Evolutionary conservation across 768 basidiomycete genomes (phyloP).

Genomic region (Trametes meyenii): DNA sequence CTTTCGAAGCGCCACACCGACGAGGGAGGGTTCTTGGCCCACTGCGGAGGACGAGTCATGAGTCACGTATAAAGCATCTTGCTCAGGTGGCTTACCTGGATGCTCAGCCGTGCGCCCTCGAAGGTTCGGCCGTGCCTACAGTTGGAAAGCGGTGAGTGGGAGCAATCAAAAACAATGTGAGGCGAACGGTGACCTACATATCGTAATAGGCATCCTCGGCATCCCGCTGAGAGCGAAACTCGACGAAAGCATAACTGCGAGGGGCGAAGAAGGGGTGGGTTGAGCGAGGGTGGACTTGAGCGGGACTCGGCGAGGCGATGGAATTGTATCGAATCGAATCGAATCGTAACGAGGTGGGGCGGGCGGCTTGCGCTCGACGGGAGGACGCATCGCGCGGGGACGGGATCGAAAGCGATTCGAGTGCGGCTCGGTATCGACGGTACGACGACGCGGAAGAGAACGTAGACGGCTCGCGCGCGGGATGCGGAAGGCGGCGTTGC

Average conservation of each 20-base stretch:
- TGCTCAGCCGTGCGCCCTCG: slow-evolving; percentile 73
- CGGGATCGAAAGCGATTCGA: slow-evolving; percentile 10
- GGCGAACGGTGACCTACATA: slow-evolving; percentile 53
- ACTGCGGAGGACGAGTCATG: slow-evolving; percentile 41
- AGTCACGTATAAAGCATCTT: background rate
- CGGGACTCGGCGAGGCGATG: slow-evolving; percentile 31
- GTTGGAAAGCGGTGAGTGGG: background rate
- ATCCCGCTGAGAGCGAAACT: slow-evolving; percentile 76
- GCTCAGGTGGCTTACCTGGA: slow-evolving; percentile 58
- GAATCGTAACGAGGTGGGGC: slow-evolving; percentile 11
- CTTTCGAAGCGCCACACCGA: slow-evolving; percentile 80
- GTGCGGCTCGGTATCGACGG: background rate
- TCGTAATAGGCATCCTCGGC: slow-evolving; percentile 86
- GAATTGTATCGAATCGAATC: slow-evolving; percentile 25
- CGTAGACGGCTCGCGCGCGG: slow-evolving; percentile 24
- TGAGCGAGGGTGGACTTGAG: slow-evolving; percentile 57
- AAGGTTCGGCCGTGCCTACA: slow-evolving; percentile 75
- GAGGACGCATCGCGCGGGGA: slow-evolving; percentile 3
- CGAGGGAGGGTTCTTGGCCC: slow-evolving; percentile 84
- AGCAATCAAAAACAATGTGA: slow-evolving; percentile 2
- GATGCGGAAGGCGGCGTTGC: background rate
- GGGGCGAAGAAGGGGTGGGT: slow-evolving; percentile 45
- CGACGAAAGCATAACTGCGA: slow-evolving; percentile 85
- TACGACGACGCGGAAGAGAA: background rate
- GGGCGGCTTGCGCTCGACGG: slow-evolving; percentile 21